Evolutionary conservation across 108 stramenopile species (phyloP), one percentile per base, ranked within the genome.

Genomic region (Aureococcus anophagefferens): DNA sequence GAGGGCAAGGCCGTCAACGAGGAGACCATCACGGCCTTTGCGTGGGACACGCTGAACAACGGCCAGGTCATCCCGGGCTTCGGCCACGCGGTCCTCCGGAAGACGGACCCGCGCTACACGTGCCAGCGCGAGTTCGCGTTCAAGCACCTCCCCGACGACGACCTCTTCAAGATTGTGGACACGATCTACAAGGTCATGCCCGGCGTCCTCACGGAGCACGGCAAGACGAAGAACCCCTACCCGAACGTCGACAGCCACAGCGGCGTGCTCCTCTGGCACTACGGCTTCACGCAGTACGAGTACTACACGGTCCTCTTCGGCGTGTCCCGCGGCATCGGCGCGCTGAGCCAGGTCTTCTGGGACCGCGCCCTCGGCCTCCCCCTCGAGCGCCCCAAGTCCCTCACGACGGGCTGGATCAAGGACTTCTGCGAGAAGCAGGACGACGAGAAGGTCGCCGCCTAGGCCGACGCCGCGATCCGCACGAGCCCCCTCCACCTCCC

Each of bases 281-380:
- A 99, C 78, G 95, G 94, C 73, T 95, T 99, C 83, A 96, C 89
- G 33, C 94, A 99, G 88, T 92, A 90, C 85, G 89, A 94, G 79
- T 99, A 96, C 79, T 99, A 99, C 92, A 99, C 98, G 29, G 98
- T 99, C 14, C 88, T 99, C 83, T 99, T 99, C 76, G 98, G 96
- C 46, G 96, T 99, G 4, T 92, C 91, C 65, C 92, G 98, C 44
- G 95, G 93, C 33, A 91, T 97, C 45, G 98, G 98, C 68, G 98
- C 91, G 46, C 84, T 99, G 76, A 90, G 89, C 59, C 98, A 99
- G 81, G 83, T 97, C 78, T 97, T 97, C 79, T 97, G 96, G 96
- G 98, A 99, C 89, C 92, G 98, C 71, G 98, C 98, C 17, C 83
- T 99, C 74, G 98, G 96, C 70, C 81, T 99, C 71, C 95, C 98